Evolutionary conservation across 306 rosid species (phyloP).

Genomic region (Lathyrus aphaca): DNA sequence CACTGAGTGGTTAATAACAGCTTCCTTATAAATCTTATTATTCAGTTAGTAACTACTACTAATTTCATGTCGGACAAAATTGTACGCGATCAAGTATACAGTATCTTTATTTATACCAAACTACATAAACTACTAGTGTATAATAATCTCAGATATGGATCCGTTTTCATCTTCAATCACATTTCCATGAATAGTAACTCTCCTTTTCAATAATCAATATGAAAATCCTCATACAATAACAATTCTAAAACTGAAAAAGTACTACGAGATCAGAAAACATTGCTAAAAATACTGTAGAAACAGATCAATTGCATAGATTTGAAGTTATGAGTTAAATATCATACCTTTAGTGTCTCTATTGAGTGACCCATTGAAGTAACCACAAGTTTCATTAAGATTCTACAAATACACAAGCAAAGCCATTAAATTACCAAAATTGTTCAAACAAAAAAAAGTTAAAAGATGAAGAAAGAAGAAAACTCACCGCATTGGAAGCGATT

Average conservation of each 20-base stretch:
- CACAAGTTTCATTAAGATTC: slow-evolving; percentile 49
- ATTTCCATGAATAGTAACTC: not conserved
- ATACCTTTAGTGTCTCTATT: slow-evolving; percentile 35
- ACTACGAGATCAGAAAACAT: not conserved
- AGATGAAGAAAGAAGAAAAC: not conserved
- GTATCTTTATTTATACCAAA: not conserved
- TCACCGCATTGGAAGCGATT: slow-evolving; percentile 42
- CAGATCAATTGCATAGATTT: not conserved
- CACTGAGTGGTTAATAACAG: not conserved
- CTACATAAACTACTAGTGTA: not conserved
- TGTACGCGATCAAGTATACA: not conserved
- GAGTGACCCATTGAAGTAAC: slow-evolving; percentile 36
- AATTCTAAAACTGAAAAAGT: not conserved
- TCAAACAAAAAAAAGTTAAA: not conserved
- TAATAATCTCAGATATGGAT: slow-evolving; percentile 6
- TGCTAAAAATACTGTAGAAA: not conserved
- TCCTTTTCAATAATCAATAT: not conserved
- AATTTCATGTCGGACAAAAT: not conserved
- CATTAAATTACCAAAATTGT: not conserved
- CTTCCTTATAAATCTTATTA: not conserved
- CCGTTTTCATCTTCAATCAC: not conserved
- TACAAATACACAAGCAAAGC: slow-evolving; percentile 13
- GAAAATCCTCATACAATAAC: not conserved
- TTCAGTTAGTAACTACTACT: slow-evolving; percentile 11
- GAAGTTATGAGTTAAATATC: not conserved